Evolutionary conservation across 352 stramenopile species (phyloP), one percentile per base, ranked within the genome.

Genomic region (Globisporangium alternatum): DNA sequence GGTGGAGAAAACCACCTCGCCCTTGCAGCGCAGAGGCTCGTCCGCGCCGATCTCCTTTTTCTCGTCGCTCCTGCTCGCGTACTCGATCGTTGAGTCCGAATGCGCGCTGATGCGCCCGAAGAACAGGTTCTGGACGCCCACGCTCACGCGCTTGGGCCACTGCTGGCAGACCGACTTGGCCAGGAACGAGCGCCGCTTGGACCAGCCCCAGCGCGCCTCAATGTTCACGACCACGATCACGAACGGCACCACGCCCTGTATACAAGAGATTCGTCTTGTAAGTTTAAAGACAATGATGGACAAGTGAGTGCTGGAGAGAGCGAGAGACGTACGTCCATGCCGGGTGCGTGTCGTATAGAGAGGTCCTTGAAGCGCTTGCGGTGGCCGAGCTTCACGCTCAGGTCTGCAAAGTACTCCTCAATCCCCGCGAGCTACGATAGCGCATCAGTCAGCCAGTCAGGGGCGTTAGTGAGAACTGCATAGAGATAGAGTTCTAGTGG

Each of bases 281-380:
- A 48, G 7, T 10, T 25, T 30, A 13, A 31, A 28, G n/a, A 43
- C 21, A 47, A 45, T 25, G 21, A 10, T 45, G 33, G 25, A 28
- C 25, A 28, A 33, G 31, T 35, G 35, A 59, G 53, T 3, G 31
- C 21, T 28, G 25, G 25, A 45, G 39, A 19, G 21, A 17, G 2
- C 17, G n/a, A 44, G 22, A 43, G 12, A 48, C 51, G 41, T 56
- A 66, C 61, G 12, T 54, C 44, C 61, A 66, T 66, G 51, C 61
- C 61, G 5, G 61, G 52, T 3, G 52, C 28, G 28, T 66, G 41
- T n/a, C 53, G 52, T 25, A 49, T 54, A 7, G 60, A 60, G 30
- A 66, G 28, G 37, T 66, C 49, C 52, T 66, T 59, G 51, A 66
- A 66, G 43, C 39, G 60, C 60, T 66, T 66, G 39, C 60, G 60